Base-by-base conservation (phyloP, 345 rosid genomes). In the Pseudoturritis turrita region DNA sequence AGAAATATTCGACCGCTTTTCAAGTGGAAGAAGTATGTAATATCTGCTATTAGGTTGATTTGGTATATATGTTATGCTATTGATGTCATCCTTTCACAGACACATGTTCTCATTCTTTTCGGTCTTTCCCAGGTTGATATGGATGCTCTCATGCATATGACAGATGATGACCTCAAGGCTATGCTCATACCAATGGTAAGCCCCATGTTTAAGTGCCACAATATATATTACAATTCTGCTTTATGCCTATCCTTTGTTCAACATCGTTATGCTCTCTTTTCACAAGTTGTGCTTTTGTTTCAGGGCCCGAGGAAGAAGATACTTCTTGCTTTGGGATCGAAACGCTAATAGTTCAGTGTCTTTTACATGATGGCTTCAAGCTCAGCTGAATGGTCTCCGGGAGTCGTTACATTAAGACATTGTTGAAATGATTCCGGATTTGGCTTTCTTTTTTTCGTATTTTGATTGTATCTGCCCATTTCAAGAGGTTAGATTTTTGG, bases 271-370 rank as follows among this genome's bases (percentile, higher is more conserved):
- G 49, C 60, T 29, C 63, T 47, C 43, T 49, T 44, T 31, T 53
- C 10, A 47, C 41, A 47, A 62, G 54, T 23, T 63, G 15, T 65
- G 57, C 41, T 62, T 52, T 67, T 77, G 68, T 80, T 80, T 57
- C 83, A 95, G 97, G 99, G 99, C 10, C 99, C 99, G 29, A 86
- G 99, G 73, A 95, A 95, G 89, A 95, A 95, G 84, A 95, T 95
- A 81, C 81, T 87, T 4, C 79, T 89, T 62, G 96, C 92, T 44
- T 75, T 95, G 84, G 96, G 85, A 78, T 82, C 94, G 6, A 87
- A 80, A 77, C 86, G 78, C 55, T 91, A 79, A 82, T 71, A 57
- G 41, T 43, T 31, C 47, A 43, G 57, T 52, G 49, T 13, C 35
- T 12, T 19, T 67, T 54, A 36, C 52, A 33, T 62, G 33, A 44